Conservation (phyloP, 2,329 filamentous ascomycete genomes). For the Pyricularia sp. region DNA sequence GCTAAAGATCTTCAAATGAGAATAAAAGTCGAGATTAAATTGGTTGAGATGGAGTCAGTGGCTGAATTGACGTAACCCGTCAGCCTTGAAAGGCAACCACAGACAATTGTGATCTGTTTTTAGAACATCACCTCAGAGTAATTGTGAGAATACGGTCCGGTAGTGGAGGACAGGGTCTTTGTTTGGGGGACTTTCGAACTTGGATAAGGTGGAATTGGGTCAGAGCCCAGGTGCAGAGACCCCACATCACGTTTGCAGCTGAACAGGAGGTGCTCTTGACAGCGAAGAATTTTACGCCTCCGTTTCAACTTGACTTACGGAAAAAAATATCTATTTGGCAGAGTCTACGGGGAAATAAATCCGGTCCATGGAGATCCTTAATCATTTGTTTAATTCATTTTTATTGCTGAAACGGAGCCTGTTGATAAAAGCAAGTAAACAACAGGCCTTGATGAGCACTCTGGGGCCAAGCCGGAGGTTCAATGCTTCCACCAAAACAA, state of each 20-base stretch:
- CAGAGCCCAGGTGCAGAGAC: background rate
- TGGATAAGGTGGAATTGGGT: background rate
- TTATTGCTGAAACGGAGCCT: background rate
- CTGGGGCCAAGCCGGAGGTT: background rate
- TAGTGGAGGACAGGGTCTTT: background rate
- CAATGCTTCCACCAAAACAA: background rate
- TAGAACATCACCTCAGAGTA: background rate
- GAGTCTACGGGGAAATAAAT: background rate
- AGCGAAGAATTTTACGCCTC: too few species aligned
- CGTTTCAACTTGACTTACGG: too few species aligned
- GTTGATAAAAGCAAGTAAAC: background rate
- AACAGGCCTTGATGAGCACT: background rate
- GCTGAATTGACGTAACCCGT: background rate
- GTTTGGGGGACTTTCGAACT: too few species aligned
- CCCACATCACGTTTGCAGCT: background rate
- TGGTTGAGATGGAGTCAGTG: background rate
- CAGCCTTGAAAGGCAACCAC: background rate
- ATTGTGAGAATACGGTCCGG: too few species aligned
- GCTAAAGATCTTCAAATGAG: background rate
- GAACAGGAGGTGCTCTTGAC: too few species aligned
- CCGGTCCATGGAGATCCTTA: background rate
- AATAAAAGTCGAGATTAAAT: background rate
- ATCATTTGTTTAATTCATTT: background rate
- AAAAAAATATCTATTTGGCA: background rate
- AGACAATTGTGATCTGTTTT: background rate